Evolutionary conservation across 2,329 filamentous ascomycete species (phyloP).

Genomic region (Calonectria hongkongensis): DNA sequence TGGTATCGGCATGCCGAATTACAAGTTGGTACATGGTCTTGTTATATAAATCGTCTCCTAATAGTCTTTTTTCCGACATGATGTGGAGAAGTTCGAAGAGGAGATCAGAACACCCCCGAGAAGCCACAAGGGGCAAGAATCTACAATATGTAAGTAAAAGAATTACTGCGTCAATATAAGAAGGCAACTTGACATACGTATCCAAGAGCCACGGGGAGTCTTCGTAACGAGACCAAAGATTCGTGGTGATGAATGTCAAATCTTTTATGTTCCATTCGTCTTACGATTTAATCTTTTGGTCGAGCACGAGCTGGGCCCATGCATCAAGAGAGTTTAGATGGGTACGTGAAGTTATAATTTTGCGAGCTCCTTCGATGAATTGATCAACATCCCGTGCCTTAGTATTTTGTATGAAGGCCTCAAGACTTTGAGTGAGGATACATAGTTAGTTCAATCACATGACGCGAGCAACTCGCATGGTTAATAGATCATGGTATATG

Average conservation of each 20-base stretch:
- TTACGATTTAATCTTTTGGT: conserved; percentile 34
- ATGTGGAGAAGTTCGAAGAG: conserved; percentile 15
- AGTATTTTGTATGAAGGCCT: not conserved
- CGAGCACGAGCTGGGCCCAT: conserved; percentile 10
- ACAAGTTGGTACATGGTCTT: conserved; percentile 22
- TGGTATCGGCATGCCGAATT: conserved; percentile 1
- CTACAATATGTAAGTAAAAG: conserved; percentile 1
- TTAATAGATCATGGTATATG: not conserved
- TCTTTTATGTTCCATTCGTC: conserved; percentile 19
- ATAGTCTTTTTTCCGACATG: not conserved
- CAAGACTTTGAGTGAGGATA: not conserved
- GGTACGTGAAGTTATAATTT: not conserved
- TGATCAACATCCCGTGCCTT: not conserved
- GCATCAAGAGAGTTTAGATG: conserved; percentile 33
- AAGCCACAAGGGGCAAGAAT: conserved; percentile 25
- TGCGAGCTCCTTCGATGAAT: not conserved
- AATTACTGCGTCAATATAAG: too few relatives aligned
- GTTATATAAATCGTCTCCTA: not conserved
- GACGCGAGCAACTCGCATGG: not conserved
- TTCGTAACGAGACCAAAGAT: not conserved
- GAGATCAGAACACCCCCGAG: not conserved
- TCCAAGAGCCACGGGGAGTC: conserved; percentile 26
- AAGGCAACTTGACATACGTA: conserved; percentile 8
- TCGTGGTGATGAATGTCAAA: not conserved
- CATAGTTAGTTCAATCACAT: not conserved